phyloP scores from a whole-genome alignment of 2,329 filamentous ascomycete genomes.

The Rutstroemia sp. region DNA sequence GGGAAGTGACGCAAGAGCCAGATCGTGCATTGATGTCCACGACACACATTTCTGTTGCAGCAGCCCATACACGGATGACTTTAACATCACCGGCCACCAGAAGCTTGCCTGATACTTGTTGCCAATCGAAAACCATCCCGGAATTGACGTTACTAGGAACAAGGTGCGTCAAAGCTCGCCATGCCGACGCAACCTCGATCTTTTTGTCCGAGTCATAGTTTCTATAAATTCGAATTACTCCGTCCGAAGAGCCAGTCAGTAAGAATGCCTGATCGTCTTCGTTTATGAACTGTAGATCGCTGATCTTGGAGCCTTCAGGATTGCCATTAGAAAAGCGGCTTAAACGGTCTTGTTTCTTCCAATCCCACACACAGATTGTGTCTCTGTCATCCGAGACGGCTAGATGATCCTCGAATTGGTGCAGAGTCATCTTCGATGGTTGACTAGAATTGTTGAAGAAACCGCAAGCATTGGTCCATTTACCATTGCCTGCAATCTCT shows the following conservation, averaged over 20 bases:
- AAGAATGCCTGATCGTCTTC: constrained; percentile 94
- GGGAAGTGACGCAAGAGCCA: constrained; percentile 87
- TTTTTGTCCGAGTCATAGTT: constrained; percentile 75
- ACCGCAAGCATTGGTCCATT: constrained; percentile 77
- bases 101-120: constrained; percentile 90
- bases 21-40: constrained; percentile 93
- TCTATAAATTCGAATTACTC: constrained; percentile 86
- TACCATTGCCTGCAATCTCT: constrained; percentile 73
- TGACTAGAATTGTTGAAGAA: constrained; percentile 87
- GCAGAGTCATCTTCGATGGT: constrained; percentile 88
- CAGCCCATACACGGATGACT: constrained; percentile 94
- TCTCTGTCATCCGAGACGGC: constrained; percentile 91
- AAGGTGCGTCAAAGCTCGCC: constrained; percentile 87
- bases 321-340: constrained; percentile 93
- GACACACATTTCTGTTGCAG: constrained; percentile 83
- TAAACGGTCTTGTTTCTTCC: constrained; percentile 67
- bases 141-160: constrained; percentile 91
- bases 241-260: constrained; percentile 92
- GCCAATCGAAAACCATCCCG: constrained; percentile 97
- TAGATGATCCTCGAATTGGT: constrained; percentile 95
- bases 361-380: constrained; percentile 89
- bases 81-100: constrained; percentile 95
- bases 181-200: constrained; percentile 81
- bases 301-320: constrained; percentile 82
- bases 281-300: constrained; percentile 94